Evolutionary conservation across 2,329 filamentous ascomycete genomes (phyloP).

Genomic region (Xylariales sp.): DNA sequence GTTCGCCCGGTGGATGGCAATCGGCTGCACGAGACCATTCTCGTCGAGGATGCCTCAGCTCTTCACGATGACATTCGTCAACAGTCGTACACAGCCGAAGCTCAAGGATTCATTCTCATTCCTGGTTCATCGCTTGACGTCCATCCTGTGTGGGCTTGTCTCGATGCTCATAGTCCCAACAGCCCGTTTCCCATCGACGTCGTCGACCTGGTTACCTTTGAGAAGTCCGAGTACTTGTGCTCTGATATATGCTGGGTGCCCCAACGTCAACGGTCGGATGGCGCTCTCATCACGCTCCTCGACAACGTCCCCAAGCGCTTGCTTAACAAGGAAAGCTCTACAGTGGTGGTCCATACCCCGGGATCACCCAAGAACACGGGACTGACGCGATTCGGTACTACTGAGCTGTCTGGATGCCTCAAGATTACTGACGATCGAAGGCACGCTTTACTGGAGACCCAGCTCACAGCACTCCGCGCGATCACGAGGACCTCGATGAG

Average conservation of each 20-base stretch:
- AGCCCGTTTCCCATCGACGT: slow-evolving; percentile 10
- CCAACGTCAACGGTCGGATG: slow-evolving; percentile 13
- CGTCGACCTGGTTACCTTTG: slow-evolving; percentile 17
- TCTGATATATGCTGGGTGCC: slow-evolving; percentile 23
- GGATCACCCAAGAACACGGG: slow-evolving; percentile 1
- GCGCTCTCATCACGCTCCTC: slow-evolving; percentile 21
- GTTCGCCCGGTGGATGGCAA: slow-evolving; percentile 16
- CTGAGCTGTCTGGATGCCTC: slow-evolving; percentile 9
- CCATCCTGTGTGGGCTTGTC: slow-evolving; percentile 21
- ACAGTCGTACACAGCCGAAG: slow-evolving; percentile 14
- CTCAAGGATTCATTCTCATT: slow-evolving; percentile 20
- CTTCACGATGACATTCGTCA: slow-evolving; percentile 13
- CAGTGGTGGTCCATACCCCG: neutral
- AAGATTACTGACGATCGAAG: slow-evolving; percentile 11
- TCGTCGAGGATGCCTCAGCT: slow-evolving; percentile 10
- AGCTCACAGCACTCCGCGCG: slow-evolving; percentile 12
- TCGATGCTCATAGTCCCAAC: neutral
- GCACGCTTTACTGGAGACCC: slow-evolving; percentile 14
- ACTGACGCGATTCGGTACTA: slow-evolving; percentile 8
- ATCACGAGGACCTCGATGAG: neutral
- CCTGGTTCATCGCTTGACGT: neutral
- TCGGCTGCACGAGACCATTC: slow-evolving; percentile 16
- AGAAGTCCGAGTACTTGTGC: slow-evolving; percentile 12
- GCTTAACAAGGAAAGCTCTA: neutral
- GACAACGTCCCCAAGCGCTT: slow-evolving; percentile 9